phyloP scores from a whole-genome alignment of 2,329 filamentous ascomycete species.

The Fusarium haematococcum region DNA sequence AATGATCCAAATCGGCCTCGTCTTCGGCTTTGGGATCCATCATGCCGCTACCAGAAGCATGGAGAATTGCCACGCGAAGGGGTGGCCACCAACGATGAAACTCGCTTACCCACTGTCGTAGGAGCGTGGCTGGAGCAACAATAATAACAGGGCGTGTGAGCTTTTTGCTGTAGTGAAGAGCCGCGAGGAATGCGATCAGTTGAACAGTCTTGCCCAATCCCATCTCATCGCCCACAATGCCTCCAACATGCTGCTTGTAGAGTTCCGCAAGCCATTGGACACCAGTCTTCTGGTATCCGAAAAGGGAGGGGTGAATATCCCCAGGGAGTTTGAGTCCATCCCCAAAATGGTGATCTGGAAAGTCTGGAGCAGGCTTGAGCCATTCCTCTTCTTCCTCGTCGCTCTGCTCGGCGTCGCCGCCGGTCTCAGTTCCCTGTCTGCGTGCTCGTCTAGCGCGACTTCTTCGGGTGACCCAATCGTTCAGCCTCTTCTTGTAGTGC shows the following conservation, averaged over 20 bases:
- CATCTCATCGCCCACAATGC: slow-evolving; percentile 98
- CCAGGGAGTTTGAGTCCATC: slow-evolving; percentile 86
- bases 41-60: slow-evolving; percentile 97
- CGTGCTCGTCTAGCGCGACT: slow-evolving; percentile 56
- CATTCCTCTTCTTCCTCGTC: slow-evolving; percentile 72
- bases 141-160: slow-evolving; percentile 88
- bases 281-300: slow-evolving; percentile 97
- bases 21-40: slow-evolving; percentile 78
- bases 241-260: slow-evolving; percentile 88
- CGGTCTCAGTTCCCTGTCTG: slow-evolving; percentile 50
- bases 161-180: slow-evolving; percentile 90
- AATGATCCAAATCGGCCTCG: slow-evolving; percentile 61
- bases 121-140: slow-evolving; percentile 92
- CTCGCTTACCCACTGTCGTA: slow-evolving; percentile 98
- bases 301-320: slow-evolving; percentile 91
- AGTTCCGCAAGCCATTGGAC: slow-evolving; percentile 97
- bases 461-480: slow-evolving; percentile 75
- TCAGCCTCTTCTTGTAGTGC: slow-evolving; percentile 80
- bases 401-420: slow-evolving; percentile 54
- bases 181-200: slow-evolving; percentile 82
- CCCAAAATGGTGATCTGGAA: slow-evolving; percentile 79
- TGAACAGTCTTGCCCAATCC: slow-evolving; percentile 93
- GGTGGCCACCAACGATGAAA: slow-evolving; percentile 99
- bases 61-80: slow-evolving; percentile 93
- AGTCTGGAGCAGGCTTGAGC: slow-evolving; percentile 86